Percentiles rank a stretch among this genome's conserved stretches.
These are phyloP conservation scores for Cyclanthera cordifolia DNA, from an alignment of 306 rosid genomes.

Conservation along the genomic window DNA sequence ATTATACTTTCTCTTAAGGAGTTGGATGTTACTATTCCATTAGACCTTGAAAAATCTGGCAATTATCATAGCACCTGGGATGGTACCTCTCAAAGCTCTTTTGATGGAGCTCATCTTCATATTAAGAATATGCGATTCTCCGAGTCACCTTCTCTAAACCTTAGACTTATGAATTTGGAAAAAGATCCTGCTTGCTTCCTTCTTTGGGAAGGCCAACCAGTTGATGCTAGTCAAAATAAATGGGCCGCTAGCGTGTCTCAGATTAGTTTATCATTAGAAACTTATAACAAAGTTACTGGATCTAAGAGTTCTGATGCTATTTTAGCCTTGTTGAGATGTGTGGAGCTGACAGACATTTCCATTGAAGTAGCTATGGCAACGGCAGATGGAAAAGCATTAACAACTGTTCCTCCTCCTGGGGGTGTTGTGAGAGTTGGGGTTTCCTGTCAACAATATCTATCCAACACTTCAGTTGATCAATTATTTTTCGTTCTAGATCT, in stretches of 20 bases:
- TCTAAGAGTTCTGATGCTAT: conserved; percentile 34
- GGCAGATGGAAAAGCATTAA: conserved; percentile 76
- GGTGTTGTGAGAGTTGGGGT: conserved; percentile 87
- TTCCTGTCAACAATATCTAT: conserved; percentile 61
- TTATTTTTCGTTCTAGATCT: conserved; percentile 81
- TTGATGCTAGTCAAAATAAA: conserved; percentile 86
- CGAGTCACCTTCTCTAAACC: conserved; percentile 52
- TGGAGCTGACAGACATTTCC: conserved; percentile 65
- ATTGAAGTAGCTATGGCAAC: conserved; percentile 90
- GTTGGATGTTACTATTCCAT: conserved; percentile 62
- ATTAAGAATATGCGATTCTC: conserved; percentile 52
- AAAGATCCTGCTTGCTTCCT: conserved; percentile 95
- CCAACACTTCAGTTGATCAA: conserved; percentile 85
- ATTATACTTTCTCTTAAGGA: conserved; percentile 53
- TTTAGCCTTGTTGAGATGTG: conserved; percentile 75
- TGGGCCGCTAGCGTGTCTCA: conserved; percentile 62
- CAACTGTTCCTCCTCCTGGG: conserved; percentile 73
- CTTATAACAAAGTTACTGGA: conserved; percentile 27
- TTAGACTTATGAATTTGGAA: conserved; percentile 59
- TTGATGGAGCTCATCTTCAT: conserved; percentile 78
- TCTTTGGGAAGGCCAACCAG: conserved; percentile 77
- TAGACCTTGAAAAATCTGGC: conserved; percentile 36
- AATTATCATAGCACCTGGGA: conserved; percentile 30
- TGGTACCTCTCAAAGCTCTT: conserved; percentile 35
- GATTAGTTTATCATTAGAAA: conserved; percentile 70